Conservation (phyloP, 805 yeast genomes). For the Nakazawaea anatomiae region DNA sequence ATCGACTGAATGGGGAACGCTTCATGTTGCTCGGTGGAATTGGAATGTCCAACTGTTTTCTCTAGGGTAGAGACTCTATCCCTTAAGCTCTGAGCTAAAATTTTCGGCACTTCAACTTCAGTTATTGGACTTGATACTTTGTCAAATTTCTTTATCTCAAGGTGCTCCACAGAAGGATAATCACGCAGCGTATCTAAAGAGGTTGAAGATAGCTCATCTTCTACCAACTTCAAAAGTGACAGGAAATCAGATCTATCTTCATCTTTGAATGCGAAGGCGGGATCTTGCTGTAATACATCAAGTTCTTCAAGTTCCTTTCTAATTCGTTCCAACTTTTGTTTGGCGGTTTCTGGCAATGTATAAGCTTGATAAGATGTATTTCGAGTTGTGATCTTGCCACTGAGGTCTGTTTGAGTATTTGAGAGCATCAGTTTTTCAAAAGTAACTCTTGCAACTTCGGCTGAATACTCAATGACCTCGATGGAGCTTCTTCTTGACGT, state of each 20-base stretch:
- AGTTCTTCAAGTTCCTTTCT: constrained; percentile 11
- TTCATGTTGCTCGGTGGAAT: not conserved
- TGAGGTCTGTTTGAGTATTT: constrained; percentile 1
- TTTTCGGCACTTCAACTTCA: not conserved
- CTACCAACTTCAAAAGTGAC: not conserved
- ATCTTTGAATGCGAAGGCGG: not conserved
- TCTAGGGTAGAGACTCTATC: constrained; percentile 14
- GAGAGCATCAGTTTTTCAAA: constrained; percentile 10
- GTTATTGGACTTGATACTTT: not conserved
- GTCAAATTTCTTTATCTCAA: not conserved
- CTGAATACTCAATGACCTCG: not conserved
- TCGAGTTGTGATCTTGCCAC: constrained; percentile 1
- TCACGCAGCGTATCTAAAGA: not conserved
- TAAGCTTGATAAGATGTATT: not conserved
- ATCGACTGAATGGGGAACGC: constrained; percentile 16
- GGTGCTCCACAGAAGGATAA: not conserved
- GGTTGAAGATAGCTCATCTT: not conserved
- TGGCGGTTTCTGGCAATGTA: not conserved
- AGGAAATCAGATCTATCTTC: not conserved
- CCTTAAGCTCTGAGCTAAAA: constrained; percentile 6
- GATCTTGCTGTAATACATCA: not conserved
- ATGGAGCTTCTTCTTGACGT: constrained; percentile 6
- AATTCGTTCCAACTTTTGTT: constrained; percentile 11
- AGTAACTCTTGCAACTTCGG: not conserved
- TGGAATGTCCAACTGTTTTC: constrained; percentile 11